Conservation (phyloP, 1,284 basidiomycete species). For the Moesziomyces parantarcticus region DNA sequence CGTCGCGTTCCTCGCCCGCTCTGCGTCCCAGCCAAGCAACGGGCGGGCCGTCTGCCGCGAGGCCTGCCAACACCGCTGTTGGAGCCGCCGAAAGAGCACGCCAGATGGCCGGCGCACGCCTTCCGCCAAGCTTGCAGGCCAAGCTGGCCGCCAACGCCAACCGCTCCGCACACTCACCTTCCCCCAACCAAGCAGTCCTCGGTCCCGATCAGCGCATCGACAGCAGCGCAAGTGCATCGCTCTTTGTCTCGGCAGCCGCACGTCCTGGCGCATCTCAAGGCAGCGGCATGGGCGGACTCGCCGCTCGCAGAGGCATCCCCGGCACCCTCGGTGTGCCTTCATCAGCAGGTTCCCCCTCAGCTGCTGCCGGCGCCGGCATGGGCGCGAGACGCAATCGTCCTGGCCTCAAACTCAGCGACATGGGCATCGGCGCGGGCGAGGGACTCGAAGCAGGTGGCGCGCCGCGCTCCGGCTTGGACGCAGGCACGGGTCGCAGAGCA, state of each 20-base stretch:
- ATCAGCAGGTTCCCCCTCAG: conserved; percentile 33
- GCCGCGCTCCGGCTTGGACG: conserved; percentile 39
- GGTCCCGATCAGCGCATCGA: conserved; percentile 57
- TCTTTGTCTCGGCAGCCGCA: conserved; percentile 40
- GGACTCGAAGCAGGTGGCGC: conserved; percentile 4
- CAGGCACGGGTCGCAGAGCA: conserved; percentile 76
- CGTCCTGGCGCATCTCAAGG: conserved; percentile 29
- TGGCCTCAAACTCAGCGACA: conserved; percentile 59
- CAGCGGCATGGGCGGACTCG: conserved; percentile 44
- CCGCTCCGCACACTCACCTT: conserved; percentile 28
- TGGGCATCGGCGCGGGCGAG: conserved; percentile 38
- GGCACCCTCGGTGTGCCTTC: conserved; percentile 73
- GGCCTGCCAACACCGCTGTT: conserved; percentile 30
- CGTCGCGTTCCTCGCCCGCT: conserved; percentile 12
- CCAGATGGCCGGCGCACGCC: conserved; percentile 57
- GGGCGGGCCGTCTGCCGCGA: conserved; percentile 18
- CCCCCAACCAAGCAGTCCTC: conserved; percentile 30
- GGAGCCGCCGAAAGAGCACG: conserved; percentile 55
- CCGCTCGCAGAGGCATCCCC: conserved; percentile 61
- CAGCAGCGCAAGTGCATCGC: conserved; percentile 49
- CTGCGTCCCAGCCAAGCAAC: conserved; percentile 17
- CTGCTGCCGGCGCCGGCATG: conserved; percentile 28
- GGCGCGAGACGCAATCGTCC: conserved; percentile 42
- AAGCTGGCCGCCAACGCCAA: conserved; percentile 80
- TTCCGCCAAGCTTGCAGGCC: conserved; percentile 85